Evolutionary conservation across 2,329 filamentous ascomycete species (phyloP).

Genomic region (Alternaria triticimaculans): DNA sequence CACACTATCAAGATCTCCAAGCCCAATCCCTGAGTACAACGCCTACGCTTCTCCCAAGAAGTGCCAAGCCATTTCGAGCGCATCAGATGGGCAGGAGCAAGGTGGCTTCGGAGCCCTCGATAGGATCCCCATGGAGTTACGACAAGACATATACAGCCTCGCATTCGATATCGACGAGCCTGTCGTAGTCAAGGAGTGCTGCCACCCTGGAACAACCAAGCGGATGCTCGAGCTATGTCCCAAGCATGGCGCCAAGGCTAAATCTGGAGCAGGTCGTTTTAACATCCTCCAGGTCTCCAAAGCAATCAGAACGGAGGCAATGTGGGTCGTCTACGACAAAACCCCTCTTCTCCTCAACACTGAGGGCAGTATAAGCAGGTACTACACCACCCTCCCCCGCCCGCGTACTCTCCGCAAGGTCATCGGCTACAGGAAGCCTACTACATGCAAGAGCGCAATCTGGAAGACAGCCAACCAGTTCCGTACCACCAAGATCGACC

Average conservation of each 20-base stretch:
- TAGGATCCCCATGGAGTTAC: slow-evolving; percentile 15
- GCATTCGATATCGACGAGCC: slow-evolving; percentile 11
- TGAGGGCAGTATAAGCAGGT: neutral
- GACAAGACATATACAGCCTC: slow-evolving; percentile 15
- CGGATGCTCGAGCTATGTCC: slow-evolving; percentile 18
- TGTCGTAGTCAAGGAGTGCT: slow-evolving; percentile 20
- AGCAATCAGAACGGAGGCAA: slow-evolving; percentile 13
- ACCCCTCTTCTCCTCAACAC: slow-evolving; percentile 7
- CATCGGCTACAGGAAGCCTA: neutral
- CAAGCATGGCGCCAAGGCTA: slow-evolving; percentile 14
- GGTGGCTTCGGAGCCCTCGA: slow-evolving; percentile 15
- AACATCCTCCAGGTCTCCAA: slow-evolving; percentile 18
- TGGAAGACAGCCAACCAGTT: slow-evolving; percentile 17
- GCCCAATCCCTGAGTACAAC: neutral
- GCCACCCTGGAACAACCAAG: slow-evolving; percentile 13
- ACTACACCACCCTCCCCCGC: neutral
- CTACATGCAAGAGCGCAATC: slow-evolving; percentile 6
- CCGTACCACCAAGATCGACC: slow-evolving; percentile 7
- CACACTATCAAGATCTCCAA: neutral
- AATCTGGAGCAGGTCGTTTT: slow-evolving; percentile 11
- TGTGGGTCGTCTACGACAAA: slow-evolving; percentile 16
- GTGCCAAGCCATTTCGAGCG: neutral
- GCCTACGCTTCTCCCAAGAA: neutral
- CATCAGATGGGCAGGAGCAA: neutral
- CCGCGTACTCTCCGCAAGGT: neutral